Conservation (phyloP, 2,329 filamentous ascomycete species). For the Periconia sp. region DNA sequence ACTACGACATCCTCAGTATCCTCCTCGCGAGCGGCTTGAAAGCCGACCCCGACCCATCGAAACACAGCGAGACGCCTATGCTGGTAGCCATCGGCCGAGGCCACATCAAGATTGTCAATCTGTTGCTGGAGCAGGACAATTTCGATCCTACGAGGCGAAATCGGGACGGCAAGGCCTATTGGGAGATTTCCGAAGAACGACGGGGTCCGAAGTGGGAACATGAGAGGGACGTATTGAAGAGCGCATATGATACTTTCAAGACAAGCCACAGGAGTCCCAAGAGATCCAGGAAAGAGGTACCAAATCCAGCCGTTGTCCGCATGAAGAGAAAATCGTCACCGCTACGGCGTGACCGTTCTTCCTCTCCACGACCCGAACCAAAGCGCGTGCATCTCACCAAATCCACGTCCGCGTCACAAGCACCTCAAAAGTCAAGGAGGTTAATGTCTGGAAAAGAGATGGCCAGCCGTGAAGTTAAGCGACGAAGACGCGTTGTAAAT, state of each 20-base stretch:
- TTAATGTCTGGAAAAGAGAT: constrained; percentile 46
- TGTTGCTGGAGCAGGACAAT: constrained; percentile 75
- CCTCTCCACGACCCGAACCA: constrained; percentile 36
- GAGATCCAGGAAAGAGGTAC: constrained; percentile 41
- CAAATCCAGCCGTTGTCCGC: constrained; percentile 29
- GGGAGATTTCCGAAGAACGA: constrained; percentile 82
- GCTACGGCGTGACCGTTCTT: constrained; percentile 37
- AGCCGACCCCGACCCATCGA: constrained; percentile 68
- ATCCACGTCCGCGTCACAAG: constrained; percentile 17
- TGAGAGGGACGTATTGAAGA: constrained; percentile 81
- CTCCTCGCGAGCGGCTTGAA: constrained; percentile 56
- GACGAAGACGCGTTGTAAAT: constrained; percentile 38
- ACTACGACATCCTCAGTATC: constrained; percentile 84
- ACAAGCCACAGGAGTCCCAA: constrained; percentile 40
- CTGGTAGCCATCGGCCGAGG: constrained; percentile 89
- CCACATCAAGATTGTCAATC: constrained; percentile 81
- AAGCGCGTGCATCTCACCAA: constrained; percentile 35
- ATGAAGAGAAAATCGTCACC: constrained; percentile 41
- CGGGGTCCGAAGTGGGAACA: constrained; percentile 89
- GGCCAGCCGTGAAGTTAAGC: constrained; percentile 39
- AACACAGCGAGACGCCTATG: constrained; percentile 90
- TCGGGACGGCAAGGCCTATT: constrained; percentile 80
- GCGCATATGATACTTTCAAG: constrained; percentile 68
- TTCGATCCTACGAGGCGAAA: constrained; percentile 83
- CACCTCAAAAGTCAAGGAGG: constrained; percentile 41